Percentiles rank a stretch among this genome's conserved stretches.
Conservation (phyloP, 2,329 filamentous ascomycete genomes). For the Dactylonectria macrodidyma region DNA sequence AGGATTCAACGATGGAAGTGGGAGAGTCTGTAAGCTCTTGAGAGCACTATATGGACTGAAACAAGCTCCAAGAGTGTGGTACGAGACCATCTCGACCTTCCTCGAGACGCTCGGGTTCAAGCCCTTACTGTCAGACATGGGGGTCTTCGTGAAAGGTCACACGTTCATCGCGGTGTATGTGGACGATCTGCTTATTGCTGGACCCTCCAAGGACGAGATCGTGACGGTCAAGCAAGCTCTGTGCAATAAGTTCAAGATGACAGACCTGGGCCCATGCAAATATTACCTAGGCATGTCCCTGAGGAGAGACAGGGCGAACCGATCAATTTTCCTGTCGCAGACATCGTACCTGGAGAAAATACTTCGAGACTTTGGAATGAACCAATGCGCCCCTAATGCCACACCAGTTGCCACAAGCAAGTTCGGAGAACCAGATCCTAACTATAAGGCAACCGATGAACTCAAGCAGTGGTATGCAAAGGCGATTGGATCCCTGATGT, state of each 20-base stretch:
- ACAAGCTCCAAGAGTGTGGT: too few species aligned
- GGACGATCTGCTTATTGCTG: not conserved
- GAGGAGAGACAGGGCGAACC: not conserved
- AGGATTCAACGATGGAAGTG: too few species aligned
- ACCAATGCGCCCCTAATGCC: not conserved
- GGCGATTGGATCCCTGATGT: conserved; percentile 8
- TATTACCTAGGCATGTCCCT: not conserved
- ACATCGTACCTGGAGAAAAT: not conserved
- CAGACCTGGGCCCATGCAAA: not conserved
- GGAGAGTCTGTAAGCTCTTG: too few species aligned
- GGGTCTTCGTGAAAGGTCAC: too few species aligned
- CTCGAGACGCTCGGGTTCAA: too few species aligned
- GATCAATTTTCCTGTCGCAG: not conserved
- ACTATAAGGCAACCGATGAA: too few species aligned
- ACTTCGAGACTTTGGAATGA: not conserved
- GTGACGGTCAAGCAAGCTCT: too few species aligned
- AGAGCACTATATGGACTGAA: too few species aligned
- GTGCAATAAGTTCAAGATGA: not conserved
- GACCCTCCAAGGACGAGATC: not conserved
- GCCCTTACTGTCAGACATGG: too few species aligned
- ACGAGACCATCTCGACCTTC: too few species aligned
- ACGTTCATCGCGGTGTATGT: conserved; percentile 6
- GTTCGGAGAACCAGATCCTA: too few species aligned
- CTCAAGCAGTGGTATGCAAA: not conserved
- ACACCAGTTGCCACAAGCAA: not conserved